Conservation (phyloP, 164 flowering plant genomes). For the Amborella trichopoda region DNA sequence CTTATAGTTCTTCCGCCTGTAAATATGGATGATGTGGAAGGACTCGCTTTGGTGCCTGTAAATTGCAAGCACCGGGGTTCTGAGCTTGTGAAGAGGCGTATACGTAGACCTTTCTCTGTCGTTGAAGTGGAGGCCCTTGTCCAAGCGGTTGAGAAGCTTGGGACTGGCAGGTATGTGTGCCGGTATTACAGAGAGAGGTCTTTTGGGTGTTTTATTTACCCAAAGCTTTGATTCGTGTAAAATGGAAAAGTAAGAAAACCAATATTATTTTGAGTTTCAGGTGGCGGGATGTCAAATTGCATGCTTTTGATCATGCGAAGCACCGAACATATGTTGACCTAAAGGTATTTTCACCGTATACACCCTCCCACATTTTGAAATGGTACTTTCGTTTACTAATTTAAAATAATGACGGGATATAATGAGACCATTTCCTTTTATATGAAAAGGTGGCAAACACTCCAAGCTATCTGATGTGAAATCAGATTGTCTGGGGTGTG, state of each 20-base stretch:
- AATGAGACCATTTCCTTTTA: no score
- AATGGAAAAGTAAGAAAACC: no score
- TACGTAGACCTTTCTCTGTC: slow-evolving; percentile 92
- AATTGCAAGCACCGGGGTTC: slow-evolving; percentile 54
- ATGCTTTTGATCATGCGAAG: slow-evolving; percentile 83
- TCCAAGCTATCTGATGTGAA: no score
- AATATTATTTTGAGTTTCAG: no score
- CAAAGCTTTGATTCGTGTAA: no score
- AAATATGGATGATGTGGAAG: slow-evolving; percentile 30
- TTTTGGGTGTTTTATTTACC: no score
- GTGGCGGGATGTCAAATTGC: slow-evolving; percentile 89
- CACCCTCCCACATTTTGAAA: no score
- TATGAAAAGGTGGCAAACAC: no score
- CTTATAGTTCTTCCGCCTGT: slow-evolving; percentile 43
- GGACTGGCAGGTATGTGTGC: slow-evolving; percentile 89
- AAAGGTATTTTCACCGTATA: slow-evolving; percentile 61
- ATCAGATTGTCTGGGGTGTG: no score
- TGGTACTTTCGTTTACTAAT: no score
- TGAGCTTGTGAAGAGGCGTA: slow-evolving; percentile 75
- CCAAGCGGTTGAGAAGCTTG: slow-evolving; percentile 95
- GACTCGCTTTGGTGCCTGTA: slow-evolving; percentile 44
- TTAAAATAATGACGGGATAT: no score
- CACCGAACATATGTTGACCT: slow-evolving; percentile 98
- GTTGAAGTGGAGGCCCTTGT: slow-evolving; percentile 97
- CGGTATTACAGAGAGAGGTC: no score